Base-by-base conservation (phyloP, 1,284 basidiomycete species). In the Ustilago esculenta region DNA sequence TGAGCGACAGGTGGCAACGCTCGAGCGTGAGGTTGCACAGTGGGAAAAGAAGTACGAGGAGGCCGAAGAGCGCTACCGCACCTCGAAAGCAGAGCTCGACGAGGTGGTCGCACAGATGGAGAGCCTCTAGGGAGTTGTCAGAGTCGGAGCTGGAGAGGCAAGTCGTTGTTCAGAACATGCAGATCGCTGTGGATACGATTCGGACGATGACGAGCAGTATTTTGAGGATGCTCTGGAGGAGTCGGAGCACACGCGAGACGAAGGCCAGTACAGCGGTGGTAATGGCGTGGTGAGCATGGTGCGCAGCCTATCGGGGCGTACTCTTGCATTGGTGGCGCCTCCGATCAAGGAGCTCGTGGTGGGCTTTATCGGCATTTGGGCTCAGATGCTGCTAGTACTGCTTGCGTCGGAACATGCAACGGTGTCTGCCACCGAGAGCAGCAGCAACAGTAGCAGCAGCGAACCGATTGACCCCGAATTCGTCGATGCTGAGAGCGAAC, bases 1-100 rank as follows among this genome's bases (percentile, higher is more conserved):
- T 83, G 95, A 98, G 85, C 88, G 94, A 52, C 92, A 96, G 81
- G 89, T 97, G 20, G 86, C 89, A 73, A 88, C 91, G 50, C 85
- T 88, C 58, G 94, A 98, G 84, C 89, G 92, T 82, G 96, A 99
- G 84, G 89, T 94, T 61, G 94, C 97, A 82, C 82, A 84, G 49
- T 93, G 91, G 92, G 95, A 98, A 88, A 88, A 89, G 86, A 98
- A 97, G 85, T 92, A 88, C 85, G 93, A 94, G 90, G 91, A 92
- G 76, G 85, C 87, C 66, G 82, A 88, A 73, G 85, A 84, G 79
- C 92, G 92, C 84, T 92, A 90, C 86, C 86, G 86, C 80, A 79
- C 86, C 64, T 88, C 90, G 61, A 90, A 97, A 85, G 83, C 84
- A 54, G 94, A 97, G 79, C 86, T 98, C 83, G 91, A 93, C 82